Evolutionary conservation across 805 yeast species (phyloP), one percentile per base, ranked within the genome.

Genomic region (Kodamaea lidongshanica): DNA sequence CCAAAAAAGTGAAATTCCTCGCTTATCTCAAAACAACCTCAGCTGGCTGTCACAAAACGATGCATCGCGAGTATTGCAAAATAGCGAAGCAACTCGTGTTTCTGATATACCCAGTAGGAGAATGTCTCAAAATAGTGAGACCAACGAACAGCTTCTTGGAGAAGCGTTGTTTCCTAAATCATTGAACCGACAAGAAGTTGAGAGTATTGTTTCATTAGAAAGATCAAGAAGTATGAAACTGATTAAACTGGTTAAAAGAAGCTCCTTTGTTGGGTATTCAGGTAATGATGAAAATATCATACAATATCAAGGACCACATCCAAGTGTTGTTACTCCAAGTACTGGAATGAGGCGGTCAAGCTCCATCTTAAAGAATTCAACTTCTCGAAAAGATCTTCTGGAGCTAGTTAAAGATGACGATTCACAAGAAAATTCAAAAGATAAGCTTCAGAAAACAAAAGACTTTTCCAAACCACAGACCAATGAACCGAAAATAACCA

Each of bases 81-180:
- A n/a, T n/a, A n/a, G n/a, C n/a, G n/a, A n/a, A n/a, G n/a, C n/a
- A n/a, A n/a, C n/a, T n/a, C n/a, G n/a, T n/a, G n/a, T n/a, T n/a
- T n/a, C n/a, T n/a, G n/a, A n/a, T n/a, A n/a, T n/a, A n/a, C n/a
- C n/a, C n/a, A n/a, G n/a, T n/a, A n/a, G n/a, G n/a, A n/a, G n/a
- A n/a, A n/a, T n/a, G n/a, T n/a, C n/a, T n/a, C n/a, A n/a, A n/a
- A n/a, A n/a, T n/a, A n/a, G n/a, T n/a, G n/a, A n/a, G n/a, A n/a
- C n/a, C n/a, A 45, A 39, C 13, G 54, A 48, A 19, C 56, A 48
- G 23, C 39, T 61, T 7, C 41, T 58, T 6, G 70, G 70, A 3
- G 70, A 80, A 33, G 73, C 77, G 0, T 52, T 82, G 15, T 83
- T 83, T 50, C 94, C 94, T 0, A 81, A 77, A 47, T 70, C 75